Evolutionary conservation across 495 filamentous ascomycete genomes (phyloP).

Genomic region (Aspergillus ellipticus): DNA sequence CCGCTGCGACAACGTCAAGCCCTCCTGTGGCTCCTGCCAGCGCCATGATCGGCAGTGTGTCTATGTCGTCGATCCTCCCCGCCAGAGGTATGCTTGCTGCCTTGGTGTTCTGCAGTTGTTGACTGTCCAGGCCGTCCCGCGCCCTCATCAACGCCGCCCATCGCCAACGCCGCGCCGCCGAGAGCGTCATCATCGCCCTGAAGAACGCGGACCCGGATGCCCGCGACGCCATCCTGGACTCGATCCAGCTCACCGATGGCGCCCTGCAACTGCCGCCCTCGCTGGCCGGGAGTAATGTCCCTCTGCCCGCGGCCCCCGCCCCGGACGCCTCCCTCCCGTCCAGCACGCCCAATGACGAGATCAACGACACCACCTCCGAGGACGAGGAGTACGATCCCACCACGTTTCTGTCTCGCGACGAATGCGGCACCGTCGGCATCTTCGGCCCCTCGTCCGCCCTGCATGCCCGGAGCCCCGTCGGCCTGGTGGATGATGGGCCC

Average conservation of each 20-base stretch:
- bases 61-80: constrained; percentile 6
- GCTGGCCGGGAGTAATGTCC: background rate
- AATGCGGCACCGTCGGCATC: constrained; percentile 7
- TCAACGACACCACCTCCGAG: background rate
- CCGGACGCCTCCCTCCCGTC: background rate
- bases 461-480: constrained; percentile 2
- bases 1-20: constrained; percentile 9
- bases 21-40: constrained; percentile 5
- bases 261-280: background rate
- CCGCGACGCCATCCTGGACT: constrained; percentile 2
- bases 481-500: background rate
- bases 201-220: background rate
- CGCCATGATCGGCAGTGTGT: constrained; percentile 7
- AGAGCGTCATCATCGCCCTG: constrained; percentile 6
- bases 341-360: background rate
- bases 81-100: constrained; percentile 10
- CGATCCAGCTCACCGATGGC: background rate
- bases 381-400: constrained; percentile 3
- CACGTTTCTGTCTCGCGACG: constrained; percentile 9
- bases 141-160: constrained; percentile 8
- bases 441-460: constrained; percentile 8
- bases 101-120: no score
- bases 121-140: constrained; percentile 7
- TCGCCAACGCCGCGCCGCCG: background rate
- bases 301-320: no score